Evolutionary conservation across 805 yeast genomes (phyloP).

Genomic region (Diddensiella santjacobensis): DNA sequence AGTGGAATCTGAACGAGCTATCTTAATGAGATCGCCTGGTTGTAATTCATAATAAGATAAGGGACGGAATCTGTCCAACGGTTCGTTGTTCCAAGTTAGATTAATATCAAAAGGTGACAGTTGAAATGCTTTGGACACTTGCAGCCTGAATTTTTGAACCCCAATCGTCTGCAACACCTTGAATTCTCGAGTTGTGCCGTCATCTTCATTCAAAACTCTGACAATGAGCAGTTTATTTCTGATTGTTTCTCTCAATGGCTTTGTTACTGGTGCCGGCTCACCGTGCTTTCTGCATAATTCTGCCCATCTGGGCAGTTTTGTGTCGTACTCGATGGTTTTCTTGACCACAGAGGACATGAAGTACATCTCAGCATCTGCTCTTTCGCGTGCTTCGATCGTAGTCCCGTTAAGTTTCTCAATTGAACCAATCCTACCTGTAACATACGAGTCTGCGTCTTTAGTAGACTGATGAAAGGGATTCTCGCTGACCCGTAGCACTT

Average conservation of each 20-base stretch:
- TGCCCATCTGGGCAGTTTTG: conserved; percentile 39
- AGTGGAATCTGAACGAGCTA: conserved; percentile 4
- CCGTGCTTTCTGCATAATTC: conserved; percentile 39
- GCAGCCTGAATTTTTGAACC: conserved; percentile 36
- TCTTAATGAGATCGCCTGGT: conserved; percentile 6
- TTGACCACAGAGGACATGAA: conserved; percentile 51
- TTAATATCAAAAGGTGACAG: conserved; percentile 13
- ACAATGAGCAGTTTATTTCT: conserved; percentile 22
- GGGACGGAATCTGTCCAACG: neutral
- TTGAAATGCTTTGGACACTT: conserved; percentile 24
- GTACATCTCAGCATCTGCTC: conserved; percentile 64
- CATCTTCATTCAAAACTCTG: conserved; percentile 15
- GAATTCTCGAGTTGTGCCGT: conserved; percentile 6
- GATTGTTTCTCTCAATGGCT: conserved; percentile 11
- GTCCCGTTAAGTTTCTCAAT: conserved; percentile 57
- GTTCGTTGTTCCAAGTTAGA: conserved; percentile 2
- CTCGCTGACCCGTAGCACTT: conserved; percentile 45
- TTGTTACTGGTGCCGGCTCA: conserved; percentile 13
- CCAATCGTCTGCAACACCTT: conserved; percentile 32
- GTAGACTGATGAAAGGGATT: conserved; percentile 45
- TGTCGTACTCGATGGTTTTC: conserved; percentile 23
- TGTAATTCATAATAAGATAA: conserved; percentile 5
- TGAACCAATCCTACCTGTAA: conserved; percentile 45
- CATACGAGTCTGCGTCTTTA: conserved; percentile 26
- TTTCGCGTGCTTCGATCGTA: conserved; percentile 41